Evolutionary conservation across 148 eudicot genomes (phyloP).

Genomic region (Spergularia bocconei): DNA sequence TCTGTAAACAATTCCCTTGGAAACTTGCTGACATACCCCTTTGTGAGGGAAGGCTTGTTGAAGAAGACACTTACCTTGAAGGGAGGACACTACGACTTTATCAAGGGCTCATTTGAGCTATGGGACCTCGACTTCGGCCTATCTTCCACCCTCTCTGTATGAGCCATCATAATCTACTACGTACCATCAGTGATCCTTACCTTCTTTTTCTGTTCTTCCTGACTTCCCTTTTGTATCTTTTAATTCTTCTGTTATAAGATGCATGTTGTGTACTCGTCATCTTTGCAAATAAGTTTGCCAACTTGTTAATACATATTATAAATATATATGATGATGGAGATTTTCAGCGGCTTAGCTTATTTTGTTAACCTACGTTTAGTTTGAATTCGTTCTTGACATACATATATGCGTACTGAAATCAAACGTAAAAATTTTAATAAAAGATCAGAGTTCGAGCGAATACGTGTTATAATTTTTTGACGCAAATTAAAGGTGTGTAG

Average conservation of each 20-base stretch:
- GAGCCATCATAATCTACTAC: slow-evolving; percentile 33
- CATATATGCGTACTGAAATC: no score
- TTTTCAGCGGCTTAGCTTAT: slow-evolving; percentile 1
- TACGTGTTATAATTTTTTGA: no score
- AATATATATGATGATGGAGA: slow-evolving; percentile 8
- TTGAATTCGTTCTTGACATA: no score
- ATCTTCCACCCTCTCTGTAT: slow-evolving; percentile 79
- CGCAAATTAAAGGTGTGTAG: not conserved
- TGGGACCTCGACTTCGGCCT: slow-evolving; percentile 93
- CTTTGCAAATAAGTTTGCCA: slow-evolving; percentile 20
- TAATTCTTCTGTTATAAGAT: slow-evolving; percentile 5
- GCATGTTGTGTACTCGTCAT: slow-evolving; percentile 36
- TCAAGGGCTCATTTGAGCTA: slow-evolving; percentile 85
- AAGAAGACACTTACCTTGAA: slow-evolving; percentile 72
- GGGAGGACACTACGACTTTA: slow-evolving; percentile 92
- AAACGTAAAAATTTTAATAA: no score
- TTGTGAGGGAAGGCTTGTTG: slow-evolving; percentile 89
- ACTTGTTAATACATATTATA: not conserved
- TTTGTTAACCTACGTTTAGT: not conserved
- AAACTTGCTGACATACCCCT: slow-evolving; percentile 84
- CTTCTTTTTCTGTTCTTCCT: slow-evolving; percentile 20
- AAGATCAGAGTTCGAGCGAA: no score
- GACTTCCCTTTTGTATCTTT: slow-evolving; percentile 6
- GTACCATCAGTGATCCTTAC: slow-evolving; percentile 20
- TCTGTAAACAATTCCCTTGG: slow-evolving; percentile 93